Evolutionary conservation across 1,284 basidiomycete species (phyloP), one percentile per base, ranked within the genome.

Genomic region (Malassezia equina): DNA sequence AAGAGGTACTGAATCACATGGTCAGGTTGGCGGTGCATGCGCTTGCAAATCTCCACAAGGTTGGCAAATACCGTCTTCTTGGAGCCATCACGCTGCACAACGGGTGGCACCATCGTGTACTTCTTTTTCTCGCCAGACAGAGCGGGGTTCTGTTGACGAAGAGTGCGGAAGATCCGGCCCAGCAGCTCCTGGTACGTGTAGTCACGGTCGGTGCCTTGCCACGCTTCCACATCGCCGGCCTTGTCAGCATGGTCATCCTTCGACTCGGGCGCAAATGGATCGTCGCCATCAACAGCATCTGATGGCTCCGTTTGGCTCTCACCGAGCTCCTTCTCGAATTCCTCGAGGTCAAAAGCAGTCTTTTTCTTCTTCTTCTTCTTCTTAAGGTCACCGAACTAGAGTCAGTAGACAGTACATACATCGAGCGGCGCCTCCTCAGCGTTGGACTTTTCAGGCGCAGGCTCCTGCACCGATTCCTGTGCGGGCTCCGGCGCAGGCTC

Each of bases 11-110:
- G 86, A 64, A 96, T 95, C 67, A 96, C 90, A 75, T 99, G 94
- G 77, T 98, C 94, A n/a, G 93, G 90, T 78, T 90, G 86, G 75
- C 93, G 82, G 79, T 95, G 93, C 90, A 99, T 95, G 51, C 88
- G 84, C 77, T 88, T 91, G 82, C 93, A 96, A 67, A 99, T 98
- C 75, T 99, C 93, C 65, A 85, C 84, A 58, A 98, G 82, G 77
- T 99, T 99, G 64, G 90, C 86, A 67, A 98, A 99, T 63, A 94
- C 86, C 40, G 90, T 86, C 78, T 93, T 93, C 78, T 98, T 96
- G 78, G 91, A 93, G 23, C 82, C 82, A 80, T 99, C 93, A 71
- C 90, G 82, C 69, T 87, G 84, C 49, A 98, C 86, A 58, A 86
- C 86, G 17, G 93, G 93, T n/a, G 93, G 94, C 0, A 90, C 89